These are phyloP conservation scores for Fusarium sororula DNA, from an alignment of 2,329 filamentous ascomycete genomes.

Conservation along the genomic window DNA sequence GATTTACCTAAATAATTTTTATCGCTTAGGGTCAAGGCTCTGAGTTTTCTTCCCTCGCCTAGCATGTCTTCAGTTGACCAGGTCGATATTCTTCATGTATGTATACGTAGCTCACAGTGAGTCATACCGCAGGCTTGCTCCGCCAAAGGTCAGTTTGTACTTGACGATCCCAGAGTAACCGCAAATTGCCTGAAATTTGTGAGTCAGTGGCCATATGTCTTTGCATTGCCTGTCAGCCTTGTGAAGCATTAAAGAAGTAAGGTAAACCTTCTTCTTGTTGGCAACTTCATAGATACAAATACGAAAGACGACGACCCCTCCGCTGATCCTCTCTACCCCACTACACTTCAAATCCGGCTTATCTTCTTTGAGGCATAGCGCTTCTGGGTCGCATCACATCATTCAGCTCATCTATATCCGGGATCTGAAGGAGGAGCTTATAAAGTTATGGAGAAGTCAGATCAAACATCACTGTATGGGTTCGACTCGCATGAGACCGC, in stretches of 20 bases:
- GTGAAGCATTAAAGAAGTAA: not conserved
- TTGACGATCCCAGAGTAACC: not conserved
- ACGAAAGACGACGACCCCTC: not conserved
- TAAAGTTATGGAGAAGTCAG: slow-evolving; percentile 18
- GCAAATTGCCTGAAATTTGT: not conserved
- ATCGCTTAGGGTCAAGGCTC: too few species aligned
- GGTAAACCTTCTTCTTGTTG: not conserved
- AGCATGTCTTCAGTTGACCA: not conserved
- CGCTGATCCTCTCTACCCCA: not conserved
- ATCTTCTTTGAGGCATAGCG: not conserved
- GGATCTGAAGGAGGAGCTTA: not conserved
- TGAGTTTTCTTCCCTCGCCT: too few species aligned
- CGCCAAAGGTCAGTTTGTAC: not conserved
- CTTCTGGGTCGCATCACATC: not conserved
- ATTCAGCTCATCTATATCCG: not conserved
- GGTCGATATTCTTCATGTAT: not conserved
- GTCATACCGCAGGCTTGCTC: not conserved
- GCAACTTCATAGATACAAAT: not conserved
- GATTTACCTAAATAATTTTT: too few species aligned
- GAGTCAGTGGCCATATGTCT: not conserved
- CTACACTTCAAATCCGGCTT: not conserved
- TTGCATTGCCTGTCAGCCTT: not conserved
- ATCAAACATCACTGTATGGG: not conserved
- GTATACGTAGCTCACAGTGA: not conserved
- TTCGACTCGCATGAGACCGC: slow-evolving; percentile 64